Conservation (phyloP, 2,329 filamentous ascomycete species). For the Ceratocystis albifundus region DNA sequence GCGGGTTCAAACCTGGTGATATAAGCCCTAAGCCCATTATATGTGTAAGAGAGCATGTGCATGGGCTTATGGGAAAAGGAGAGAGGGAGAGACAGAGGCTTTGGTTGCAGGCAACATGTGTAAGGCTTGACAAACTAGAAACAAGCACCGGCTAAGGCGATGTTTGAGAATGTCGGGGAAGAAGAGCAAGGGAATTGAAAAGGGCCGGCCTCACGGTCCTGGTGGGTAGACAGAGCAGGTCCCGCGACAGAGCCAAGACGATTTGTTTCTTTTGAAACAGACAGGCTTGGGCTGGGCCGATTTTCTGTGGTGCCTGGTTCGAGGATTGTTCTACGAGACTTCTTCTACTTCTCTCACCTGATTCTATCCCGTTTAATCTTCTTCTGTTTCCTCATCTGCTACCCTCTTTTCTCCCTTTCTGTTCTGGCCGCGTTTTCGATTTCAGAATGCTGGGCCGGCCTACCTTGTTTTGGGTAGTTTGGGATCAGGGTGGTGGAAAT, state of each 20-base stretch:
- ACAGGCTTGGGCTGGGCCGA: neutral
- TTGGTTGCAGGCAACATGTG: too few species aligned
- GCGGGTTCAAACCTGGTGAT: neutral
- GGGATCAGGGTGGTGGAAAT: neutral
- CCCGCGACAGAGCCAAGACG: neutral
- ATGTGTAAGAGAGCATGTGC: neutral
- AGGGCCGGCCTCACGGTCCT: too few species aligned
- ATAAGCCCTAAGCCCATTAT: neutral
- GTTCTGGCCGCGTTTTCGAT: neutral
- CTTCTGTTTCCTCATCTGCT: neutral
- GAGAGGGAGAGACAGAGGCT: neutral
- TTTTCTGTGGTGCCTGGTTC: neutral
- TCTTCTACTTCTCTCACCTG: neutral
- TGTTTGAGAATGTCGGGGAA: too few species aligned
- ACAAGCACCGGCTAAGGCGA: too few species aligned
- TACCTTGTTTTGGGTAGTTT: neutral
- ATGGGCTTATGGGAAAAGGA: neutral
- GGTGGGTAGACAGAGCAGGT: neutral
- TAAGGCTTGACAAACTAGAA: too few species aligned
- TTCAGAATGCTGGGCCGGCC: neutral
- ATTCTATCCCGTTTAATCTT: constrained; percentile 11
- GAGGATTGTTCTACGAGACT: too few species aligned
- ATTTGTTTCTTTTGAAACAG: neutral
- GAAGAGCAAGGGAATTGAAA: too few species aligned
- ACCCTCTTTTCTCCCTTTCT: neutral